Conservation (phyloP, 2,329 filamentous ascomycete species). For the Pestalotiopsis sp. region DNA sequence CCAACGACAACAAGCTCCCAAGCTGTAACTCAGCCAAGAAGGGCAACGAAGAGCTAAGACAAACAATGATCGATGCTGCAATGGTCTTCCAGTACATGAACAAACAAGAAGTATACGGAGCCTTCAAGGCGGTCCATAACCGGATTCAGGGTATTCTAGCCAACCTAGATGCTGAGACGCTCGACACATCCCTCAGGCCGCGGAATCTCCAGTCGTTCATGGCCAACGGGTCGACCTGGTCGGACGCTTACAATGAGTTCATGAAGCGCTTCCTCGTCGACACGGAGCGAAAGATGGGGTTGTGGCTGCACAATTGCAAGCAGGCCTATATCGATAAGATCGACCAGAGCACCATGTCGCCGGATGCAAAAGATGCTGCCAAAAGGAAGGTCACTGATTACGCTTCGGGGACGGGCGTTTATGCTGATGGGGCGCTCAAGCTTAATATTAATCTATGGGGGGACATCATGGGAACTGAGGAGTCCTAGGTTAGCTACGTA, state of each 20-base stretch:
- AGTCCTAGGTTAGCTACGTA: too few relatives aligned
- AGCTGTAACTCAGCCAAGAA: background rate
- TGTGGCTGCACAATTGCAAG: background rate
- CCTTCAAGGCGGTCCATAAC: background rate
- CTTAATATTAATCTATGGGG: background rate
- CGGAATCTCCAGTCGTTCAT: background rate
- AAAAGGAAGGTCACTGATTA: background rate
- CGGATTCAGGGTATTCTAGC: background rate
- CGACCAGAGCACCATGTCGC: background rate
- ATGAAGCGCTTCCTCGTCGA: too few relatives aligned
- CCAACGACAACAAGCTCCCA: background rate
- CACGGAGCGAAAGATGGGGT: background rate
- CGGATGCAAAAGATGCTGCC: background rate
- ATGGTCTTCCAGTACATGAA: background rate
- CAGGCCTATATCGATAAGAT: background rate
- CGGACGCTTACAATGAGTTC: background rate
- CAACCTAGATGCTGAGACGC: background rate
- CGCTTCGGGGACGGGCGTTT: background rate
- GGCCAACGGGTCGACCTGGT: background rate
- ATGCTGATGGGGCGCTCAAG: background rate
- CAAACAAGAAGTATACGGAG: background rate
- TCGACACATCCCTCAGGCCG: background rate
- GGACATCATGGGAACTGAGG: too few relatives aligned
- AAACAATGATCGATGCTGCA: background rate
- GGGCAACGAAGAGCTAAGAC: too few relatives aligned